A percentile compares a stretch with the other conserved stretches of the same genome.
Conservation (phyloP, 1,139 yeast genomes). For the Suzukiozyma palmioleophila region DNA sequence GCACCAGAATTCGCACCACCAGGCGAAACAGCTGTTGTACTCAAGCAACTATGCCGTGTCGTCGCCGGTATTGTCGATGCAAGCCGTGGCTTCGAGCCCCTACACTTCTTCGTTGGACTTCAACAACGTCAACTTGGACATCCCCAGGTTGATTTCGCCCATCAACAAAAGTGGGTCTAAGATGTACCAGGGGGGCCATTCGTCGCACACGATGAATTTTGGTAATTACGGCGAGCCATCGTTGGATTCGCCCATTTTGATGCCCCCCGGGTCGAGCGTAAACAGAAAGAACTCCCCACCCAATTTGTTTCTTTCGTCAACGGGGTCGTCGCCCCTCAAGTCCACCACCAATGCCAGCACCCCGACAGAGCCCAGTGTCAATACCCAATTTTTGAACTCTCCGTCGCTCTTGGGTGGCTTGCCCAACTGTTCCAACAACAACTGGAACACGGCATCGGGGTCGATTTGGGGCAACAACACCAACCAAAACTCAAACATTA, state of each 20-base stretch:
- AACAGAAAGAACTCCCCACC: slow-evolving; percentile 22
- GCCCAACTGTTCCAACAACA: slow-evolving; percentile 1
- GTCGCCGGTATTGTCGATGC: not conserved
- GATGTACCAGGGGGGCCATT: not conserved
- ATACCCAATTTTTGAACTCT: slow-evolving; percentile 14
- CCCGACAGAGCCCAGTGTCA: slow-evolving; percentile 7
- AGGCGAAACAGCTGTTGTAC: slow-evolving; percentile 4
- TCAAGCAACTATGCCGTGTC: slow-evolving; percentile 3
- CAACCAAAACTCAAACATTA: not conserved
- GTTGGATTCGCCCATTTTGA: slow-evolving; percentile 17
- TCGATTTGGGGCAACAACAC: slow-evolving; percentile 5
- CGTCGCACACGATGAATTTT: not conserved
- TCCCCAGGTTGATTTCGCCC: slow-evolving; percentile 2
- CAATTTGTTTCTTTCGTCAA: slow-evolving; percentile 18
- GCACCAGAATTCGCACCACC: slow-evolving; percentile 10
- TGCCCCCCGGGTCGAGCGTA: slow-evolving; percentile 4
- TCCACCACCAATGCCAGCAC: slow-evolving; percentile 8
- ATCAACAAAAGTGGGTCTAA: not conserved
- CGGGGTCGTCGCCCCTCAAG: slow-evolving; percentile 9
- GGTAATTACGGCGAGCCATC: not conserved
- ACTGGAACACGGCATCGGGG: slow-evolving; percentile 1
- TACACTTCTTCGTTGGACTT: slow-evolving; percentile 1
- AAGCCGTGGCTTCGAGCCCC: not conserved
- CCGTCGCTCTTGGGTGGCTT: slow-evolving; percentile 12
- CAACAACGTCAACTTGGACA: not conserved